Percentiles rank a stretch among this genome's conserved stretches.
phyloP scores from a whole-genome alignment of 805 yeast species.

The Candida krabiensis region DNA sequence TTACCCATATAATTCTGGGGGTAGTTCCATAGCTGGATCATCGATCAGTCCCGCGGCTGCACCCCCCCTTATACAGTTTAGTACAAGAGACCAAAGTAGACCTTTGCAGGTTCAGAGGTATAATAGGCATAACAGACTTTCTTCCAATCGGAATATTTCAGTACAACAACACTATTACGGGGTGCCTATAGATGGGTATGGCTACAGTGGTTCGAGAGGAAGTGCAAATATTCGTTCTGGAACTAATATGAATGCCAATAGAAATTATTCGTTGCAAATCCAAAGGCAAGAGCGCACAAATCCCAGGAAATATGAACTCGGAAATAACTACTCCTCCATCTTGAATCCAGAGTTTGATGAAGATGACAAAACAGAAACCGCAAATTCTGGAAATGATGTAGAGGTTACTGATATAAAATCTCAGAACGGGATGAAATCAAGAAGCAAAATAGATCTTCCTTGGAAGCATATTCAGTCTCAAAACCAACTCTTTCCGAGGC shows the following conservation, averaged over 20 bases:
- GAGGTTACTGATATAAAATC: slow-evolving; percentile 2
- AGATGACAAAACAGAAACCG: slow-evolving; percentile 1
- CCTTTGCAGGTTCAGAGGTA: too few relatives aligned
- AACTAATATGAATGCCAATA: too few relatives aligned
- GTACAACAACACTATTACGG: slow-evolving; percentile 1
- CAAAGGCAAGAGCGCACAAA: neutral
- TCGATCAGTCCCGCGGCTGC: too few relatives aligned
- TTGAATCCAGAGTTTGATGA: slow-evolving; percentile 24
- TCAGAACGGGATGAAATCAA: neutral
- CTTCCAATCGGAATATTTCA: slow-evolving; percentile 2
- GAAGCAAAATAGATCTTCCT: neutral
- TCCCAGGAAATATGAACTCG: slow-evolving; percentile 16
- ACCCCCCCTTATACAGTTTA: too few relatives aligned
- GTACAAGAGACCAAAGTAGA: too few relatives aligned
- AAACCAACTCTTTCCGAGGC: neutral
- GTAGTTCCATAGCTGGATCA: too few relatives aligned
- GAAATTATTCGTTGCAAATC: too few relatives aligned
- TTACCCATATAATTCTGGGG: neutral
- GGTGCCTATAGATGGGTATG: too few relatives aligned
- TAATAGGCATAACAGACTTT: slow-evolving; percentile 6
- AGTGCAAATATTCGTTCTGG: too few relatives aligned
- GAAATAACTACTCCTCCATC: slow-evolving; percentile 28
- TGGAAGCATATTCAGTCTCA: neutral
- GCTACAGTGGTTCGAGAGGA: too few relatives aligned
- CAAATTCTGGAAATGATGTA: neutral